phyloP scores from a whole-genome alignment of 768 basidiomycete genomes.

The Sporobolomyces pararoseus region DNA sequence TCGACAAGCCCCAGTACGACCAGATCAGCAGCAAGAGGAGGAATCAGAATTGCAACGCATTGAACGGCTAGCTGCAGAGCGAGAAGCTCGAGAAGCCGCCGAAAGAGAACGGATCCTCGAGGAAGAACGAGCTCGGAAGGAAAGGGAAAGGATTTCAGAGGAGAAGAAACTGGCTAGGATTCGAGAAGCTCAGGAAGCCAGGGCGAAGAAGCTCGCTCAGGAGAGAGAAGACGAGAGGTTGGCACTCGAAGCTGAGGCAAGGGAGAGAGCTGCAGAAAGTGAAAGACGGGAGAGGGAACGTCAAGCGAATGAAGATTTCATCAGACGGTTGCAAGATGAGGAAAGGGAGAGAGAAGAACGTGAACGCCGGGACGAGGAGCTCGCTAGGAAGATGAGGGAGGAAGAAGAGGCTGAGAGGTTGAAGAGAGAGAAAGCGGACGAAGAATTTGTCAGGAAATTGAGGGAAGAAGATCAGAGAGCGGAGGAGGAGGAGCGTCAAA shows the following conservation, averaged over 20 bases:
- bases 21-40: background rate
- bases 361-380: slow-evolving; percentile 1
- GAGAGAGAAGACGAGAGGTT: slow-evolving; percentile 26
- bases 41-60: background rate
- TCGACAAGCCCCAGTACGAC: background rate
- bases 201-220: background rate
- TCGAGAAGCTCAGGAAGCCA: background rate
- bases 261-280: slow-evolving; percentile 3
- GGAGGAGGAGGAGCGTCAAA: slow-evolving; percentile 9
- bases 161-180: slow-evolving; percentile 2
- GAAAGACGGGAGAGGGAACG: background rate
- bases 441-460: slow-evolving; percentile 5
- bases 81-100: background rate
- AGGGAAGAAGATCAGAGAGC: slow-evolving; percentile 8
- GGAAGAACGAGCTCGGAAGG: background rate
- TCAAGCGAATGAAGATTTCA: slow-evolving; percentile 16
- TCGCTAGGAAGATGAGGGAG: background rate
- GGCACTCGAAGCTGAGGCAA: slow-evolving; percentile 15
- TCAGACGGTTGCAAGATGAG: slow-evolving; percentile 6
- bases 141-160: slow-evolving; percentile 1
- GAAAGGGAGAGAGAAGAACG: slow-evolving; percentile 4
- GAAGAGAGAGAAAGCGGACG: slow-evolving; percentile 25
- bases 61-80: background rate
- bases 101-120: background rate
- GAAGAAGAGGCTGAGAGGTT: slow-evolving; percentile 25